Conservation (phyloP, 202 grass and related monocot species). For the Tripidium arundinaceum region DNA sequence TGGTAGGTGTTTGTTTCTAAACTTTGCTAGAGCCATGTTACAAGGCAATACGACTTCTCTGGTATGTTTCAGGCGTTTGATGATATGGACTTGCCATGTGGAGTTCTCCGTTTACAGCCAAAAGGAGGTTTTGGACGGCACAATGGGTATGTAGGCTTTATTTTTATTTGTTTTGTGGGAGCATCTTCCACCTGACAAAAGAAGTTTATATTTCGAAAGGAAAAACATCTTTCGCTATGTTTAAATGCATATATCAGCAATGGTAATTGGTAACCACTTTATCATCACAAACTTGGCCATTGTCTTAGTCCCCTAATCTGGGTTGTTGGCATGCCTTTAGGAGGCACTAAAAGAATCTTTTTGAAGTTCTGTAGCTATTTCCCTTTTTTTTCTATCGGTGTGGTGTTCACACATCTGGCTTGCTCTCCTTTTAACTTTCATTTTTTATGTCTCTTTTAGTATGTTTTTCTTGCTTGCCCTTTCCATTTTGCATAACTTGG, state of each 20-base stretch:
- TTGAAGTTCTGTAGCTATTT: background rate
- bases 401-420: background rate
- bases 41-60: slow-evolving; percentile 18
- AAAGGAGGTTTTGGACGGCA: slow-evolving; percentile 91
- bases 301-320: background rate
- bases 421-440: background rate
- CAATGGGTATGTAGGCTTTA: slow-evolving; percentile 58
- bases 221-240: slow-evolving; percentile 14
- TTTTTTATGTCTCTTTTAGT: background rate
- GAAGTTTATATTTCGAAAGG: background rate
- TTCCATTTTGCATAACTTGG: background rate
- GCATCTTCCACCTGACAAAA: background rate
- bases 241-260: background rate
- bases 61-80: slow-evolving; percentile 65
- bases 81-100: slow-evolving; percentile 87
- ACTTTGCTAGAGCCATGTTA: background rate
- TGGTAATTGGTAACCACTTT: background rate
- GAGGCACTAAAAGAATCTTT: background rate
- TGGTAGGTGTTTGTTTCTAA: slow-evolving; percentile 43
- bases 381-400: background rate
- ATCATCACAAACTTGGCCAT: background rate
- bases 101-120: slow-evolving; percentile 87
- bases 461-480: background rate
- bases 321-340: slow-evolving; percentile 1
- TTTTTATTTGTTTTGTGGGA: background rate